Evolutionary conservation across 2,329 filamentous ascomycete genomes (phyloP).

Genomic region (Trichoderma sp.): DNA sequence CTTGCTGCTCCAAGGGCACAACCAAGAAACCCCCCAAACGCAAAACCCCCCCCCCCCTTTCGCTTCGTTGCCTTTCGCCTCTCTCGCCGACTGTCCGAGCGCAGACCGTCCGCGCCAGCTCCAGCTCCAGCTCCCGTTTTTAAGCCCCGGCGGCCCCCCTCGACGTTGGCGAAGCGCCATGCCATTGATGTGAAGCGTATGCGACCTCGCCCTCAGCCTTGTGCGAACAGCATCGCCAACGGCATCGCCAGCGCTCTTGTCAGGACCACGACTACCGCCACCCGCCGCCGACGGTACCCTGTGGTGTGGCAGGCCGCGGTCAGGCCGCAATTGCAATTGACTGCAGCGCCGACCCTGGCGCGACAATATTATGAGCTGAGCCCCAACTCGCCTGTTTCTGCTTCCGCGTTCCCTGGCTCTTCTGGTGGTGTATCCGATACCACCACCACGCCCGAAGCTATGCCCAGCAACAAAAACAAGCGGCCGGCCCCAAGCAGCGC

Average conservation of each 20-base stretch:
- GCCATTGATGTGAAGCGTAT: conserved; percentile 37
- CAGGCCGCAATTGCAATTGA: conserved; percentile 19
- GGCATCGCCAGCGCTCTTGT: conserved; percentile 29
- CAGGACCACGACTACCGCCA: not conserved
- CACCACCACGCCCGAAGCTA: conserved; percentile 30
- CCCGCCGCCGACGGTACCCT: not conserved
- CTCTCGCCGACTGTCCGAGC: conserved; percentile 14
- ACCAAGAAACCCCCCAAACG: conserved; percentile 11
- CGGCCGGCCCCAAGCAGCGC: conserved; percentile 34
- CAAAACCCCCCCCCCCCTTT: conserved; percentile 9
- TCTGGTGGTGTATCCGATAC: conserved; percentile 31
- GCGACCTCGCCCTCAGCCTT: conserved; percentile 34
- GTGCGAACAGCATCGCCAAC: conserved; percentile 33
- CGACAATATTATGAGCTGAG: conserved; percentile 31
- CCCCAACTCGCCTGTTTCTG: conserved; percentile 34
- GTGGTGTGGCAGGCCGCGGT: conserved; percentile 14
- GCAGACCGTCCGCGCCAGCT: not conserved
- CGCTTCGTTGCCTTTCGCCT: conserved; percentile 19
- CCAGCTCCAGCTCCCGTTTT: conserved; percentile 9
- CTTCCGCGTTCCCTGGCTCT: conserved; percentile 36
- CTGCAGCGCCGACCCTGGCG: conserved; percentile 31
- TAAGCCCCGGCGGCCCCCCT: not conserved
- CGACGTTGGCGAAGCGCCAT: conserved; percentile 31
- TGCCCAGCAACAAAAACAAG: conserved; percentile 39
- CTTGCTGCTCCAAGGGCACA: conserved; percentile 28